These are phyloP conservation scores for Holtermanniella nyarrowii DNA, from an alignment of 768 basidiomycete species.

Conservation along the genomic window DNA sequence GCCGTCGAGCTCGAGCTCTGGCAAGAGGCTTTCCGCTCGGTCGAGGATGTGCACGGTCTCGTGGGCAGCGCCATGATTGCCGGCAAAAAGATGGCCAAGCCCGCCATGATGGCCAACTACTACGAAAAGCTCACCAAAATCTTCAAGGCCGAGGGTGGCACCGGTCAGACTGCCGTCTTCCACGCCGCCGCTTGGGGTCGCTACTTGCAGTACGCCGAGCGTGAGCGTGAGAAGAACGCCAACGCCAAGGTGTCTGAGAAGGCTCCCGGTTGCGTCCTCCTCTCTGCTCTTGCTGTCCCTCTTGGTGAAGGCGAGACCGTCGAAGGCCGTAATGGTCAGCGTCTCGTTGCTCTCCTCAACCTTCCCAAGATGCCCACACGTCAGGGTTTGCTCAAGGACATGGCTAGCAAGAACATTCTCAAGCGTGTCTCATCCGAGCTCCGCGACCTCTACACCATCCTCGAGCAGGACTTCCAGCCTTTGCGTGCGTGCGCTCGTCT, in stretches of 20 bases:
- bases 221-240: slow-evolving; percentile 12
- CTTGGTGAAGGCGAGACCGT: slow-evolving; percentile 50
- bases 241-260: slow-evolving; percentile 60
- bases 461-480: slow-evolving; percentile 90
- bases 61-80: slow-evolving; percentile 49
- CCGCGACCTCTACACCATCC: slow-evolving; percentile 69
- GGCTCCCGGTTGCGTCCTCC: slow-evolving; percentile 80
- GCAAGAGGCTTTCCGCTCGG: slow-evolving; percentile 97
- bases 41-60: slow-evolving; percentile 94
- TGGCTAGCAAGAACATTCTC: slow-evolving; percentile 73
- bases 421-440: slow-evolving; percentile 60
- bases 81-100: slow-evolving; percentile 82
- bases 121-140: slow-evolving; percentile 96
- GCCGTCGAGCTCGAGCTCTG: slow-evolving; percentile 96
- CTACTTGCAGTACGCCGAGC: slow-evolving; percentile 53
- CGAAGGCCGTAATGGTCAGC: slow-evolving; percentile 57
- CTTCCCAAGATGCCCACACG: slow-evolving; percentile 75
- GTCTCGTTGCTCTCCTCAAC: slow-evolving; percentile 75
- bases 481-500: slow-evolving; percentile 68
- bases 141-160: slow-evolving; percentile 60
- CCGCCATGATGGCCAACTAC: slow-evolving; percentile 96
- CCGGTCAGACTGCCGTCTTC: slow-evolving; percentile 81
- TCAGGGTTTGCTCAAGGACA: slow-evolving; percentile 72
- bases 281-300: slow-evolving; percentile 86
- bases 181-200: slow-evolving; percentile 93